These are phyloP conservation scores for Silene uniflora DNA, from an alignment of 148 eudicot genomes.

Conservation along the genomic window DNA sequence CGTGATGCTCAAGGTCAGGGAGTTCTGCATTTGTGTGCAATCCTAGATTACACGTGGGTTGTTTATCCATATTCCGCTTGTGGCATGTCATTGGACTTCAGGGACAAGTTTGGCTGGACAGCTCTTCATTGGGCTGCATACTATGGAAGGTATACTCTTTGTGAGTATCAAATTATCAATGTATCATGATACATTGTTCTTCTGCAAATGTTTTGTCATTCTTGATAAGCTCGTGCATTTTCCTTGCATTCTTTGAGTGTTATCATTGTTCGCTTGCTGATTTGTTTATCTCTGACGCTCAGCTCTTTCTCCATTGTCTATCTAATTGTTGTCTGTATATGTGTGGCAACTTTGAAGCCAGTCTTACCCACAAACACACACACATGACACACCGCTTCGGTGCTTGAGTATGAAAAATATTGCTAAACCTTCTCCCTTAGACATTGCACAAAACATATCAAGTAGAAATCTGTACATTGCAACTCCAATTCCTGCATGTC, in stretches of 20 bases:
- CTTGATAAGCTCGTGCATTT: slow-evolving; percentile 3
- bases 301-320: not conserved
- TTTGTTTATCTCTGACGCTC: not conserved
- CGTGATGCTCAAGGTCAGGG: slow-evolving; percentile 97
- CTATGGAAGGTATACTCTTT: slow-evolving; percentile 63
- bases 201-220: not conserved
- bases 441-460: not conserved
- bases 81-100: slow-evolving; percentile 81
- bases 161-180: too few relatives aligned
- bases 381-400: not conserved
- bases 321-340: not conserved
- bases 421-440: not conserved
- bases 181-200: not conserved
- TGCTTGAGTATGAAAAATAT: not conserved
- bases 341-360: not conserved
- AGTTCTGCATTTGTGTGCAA: slow-evolving; percentile 88
- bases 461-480: not conserved
- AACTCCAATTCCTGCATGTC: not conserved
- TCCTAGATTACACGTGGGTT: slow-evolving; percentile 90
- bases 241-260: not conserved
- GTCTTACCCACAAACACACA: not conserved
- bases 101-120: slow-evolving; percentile 95
- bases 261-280: not conserved
- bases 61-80: slow-evolving; percentile 64
- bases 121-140: slow-evolving; percentile 99